phyloP scores from a whole-genome alignment of 495 filamentous ascomycete genomes.

The Aspergillus nidulans region DNA sequence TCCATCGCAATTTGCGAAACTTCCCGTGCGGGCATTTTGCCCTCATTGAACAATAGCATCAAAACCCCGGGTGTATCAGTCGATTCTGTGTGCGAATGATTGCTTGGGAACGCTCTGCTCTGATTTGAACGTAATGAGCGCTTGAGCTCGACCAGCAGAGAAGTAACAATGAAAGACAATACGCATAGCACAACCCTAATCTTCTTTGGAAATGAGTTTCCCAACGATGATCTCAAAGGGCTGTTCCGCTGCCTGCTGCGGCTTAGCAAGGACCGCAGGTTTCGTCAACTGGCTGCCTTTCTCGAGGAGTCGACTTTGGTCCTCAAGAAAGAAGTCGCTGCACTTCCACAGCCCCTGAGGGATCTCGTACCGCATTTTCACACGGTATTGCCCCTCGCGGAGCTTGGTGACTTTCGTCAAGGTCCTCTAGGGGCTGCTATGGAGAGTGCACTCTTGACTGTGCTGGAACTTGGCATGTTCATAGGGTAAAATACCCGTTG shows the following conservation, averaged over 20 bases:
- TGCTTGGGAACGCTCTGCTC: neutral
- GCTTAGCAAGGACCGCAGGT: neutral
- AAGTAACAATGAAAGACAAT: neutral
- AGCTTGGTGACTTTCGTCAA: conserved; percentile 1
- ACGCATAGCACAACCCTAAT: conserved; percentile 3
- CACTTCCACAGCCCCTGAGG: conserved; percentile 2
- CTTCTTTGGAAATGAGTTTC: conserved; percentile 3
- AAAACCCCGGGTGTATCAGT: neutral
- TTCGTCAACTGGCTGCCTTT: conserved; percentile 1
- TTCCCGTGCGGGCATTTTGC: conserved; percentile 5
- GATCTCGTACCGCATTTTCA: conserved; percentile 4
- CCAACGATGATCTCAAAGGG: conserved; percentile 6
- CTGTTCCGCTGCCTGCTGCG: conserved; percentile 2
- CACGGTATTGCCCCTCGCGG: neutral
- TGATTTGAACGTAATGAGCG: neutral
- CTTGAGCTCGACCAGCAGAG: neutral
- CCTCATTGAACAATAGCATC: neutral
- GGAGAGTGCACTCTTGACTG: conserved; percentile 18
- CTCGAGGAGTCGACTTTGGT: conserved; percentile 5
- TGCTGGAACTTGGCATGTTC: conserved; percentile 5
- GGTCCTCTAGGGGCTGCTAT: conserved; percentile 3
- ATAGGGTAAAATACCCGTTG: neutral
- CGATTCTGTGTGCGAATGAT: neutral
- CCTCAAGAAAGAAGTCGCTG: neutral
- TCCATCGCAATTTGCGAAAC: neutral